Conservation (phyloP, 495 filamentous ascomycete genomes). For the Penicillium nucicola region DNA sequence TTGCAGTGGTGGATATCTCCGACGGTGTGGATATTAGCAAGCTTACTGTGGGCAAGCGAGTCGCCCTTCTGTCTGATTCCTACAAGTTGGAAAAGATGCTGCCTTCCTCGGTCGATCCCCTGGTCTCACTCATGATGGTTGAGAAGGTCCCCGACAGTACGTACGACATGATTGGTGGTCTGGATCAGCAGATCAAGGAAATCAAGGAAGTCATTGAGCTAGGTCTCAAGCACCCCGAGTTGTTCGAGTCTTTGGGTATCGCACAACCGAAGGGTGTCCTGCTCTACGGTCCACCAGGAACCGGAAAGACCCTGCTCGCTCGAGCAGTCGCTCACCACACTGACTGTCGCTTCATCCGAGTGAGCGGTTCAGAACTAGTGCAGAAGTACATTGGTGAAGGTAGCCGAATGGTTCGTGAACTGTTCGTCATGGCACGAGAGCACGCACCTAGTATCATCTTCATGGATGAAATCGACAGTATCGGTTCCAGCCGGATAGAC, state of each 20-base stretch:
- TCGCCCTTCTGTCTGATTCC: constrained; percentile 90
- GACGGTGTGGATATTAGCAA: constrained; percentile 93
- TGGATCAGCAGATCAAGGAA: constrained; percentile 99
- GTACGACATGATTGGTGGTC: constrained; percentile 99
- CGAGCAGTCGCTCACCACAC: constrained; percentile 97
- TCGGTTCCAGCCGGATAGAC: constrained; percentile 95
- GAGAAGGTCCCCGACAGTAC: constrained; percentile 99
- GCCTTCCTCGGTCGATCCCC: constrained; percentile 93
- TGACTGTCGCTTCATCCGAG: constrained; percentile 97
- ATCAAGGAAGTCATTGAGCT: constrained; percentile 99
- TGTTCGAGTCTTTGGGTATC: constrained; percentile 98
- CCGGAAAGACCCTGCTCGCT: constrained; percentile 93
- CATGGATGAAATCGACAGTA: constrained; percentile 99
- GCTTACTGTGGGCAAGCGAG: constrained; percentile 95
- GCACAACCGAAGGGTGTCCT: constrained; percentile 97
- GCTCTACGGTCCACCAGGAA: constrained; percentile 94
- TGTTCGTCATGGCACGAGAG: constrained; percentile 98
- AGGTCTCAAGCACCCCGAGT: constrained; percentile 94
- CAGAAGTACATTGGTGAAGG: constrained; percentile 99
- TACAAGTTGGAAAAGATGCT: constrained; percentile 99
- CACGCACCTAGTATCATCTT: constrained; percentile 99
- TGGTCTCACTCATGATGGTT: constrained; percentile 99
- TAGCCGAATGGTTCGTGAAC: constrained; percentile 95
- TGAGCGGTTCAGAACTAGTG: constrained; percentile 92
- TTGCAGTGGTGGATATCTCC: constrained; percentile 88